phyloP scores from a whole-genome alignment of 768 basidiomycete genomes.

The Cubamyces sp. region DNA sequence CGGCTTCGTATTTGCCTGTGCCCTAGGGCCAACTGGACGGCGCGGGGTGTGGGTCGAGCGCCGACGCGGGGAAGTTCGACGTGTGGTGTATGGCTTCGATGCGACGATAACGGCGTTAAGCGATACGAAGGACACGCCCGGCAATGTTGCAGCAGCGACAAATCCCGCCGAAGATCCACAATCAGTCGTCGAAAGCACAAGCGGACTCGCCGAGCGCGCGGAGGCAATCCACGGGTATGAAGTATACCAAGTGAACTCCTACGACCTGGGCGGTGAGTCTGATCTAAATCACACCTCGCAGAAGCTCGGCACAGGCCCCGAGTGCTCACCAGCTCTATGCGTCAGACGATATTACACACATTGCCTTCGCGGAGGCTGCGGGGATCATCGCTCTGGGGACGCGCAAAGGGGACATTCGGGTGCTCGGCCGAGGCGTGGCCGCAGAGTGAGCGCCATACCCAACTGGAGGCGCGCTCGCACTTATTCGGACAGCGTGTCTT shows the following conservation, averaged over 20 bases:
- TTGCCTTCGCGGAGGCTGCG: constrained; percentile 37
- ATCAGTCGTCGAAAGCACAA: background rate
- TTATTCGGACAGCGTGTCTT: background rate
- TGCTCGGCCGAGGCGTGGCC: constrained; percentile 25
- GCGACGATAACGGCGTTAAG: constrained; percentile 6
- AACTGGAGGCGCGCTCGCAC: background rate
- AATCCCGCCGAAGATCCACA: background rate
- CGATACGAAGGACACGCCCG: too few relatives aligned
- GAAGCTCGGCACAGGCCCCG: background rate
- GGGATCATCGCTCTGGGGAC: constrained; percentile 36
- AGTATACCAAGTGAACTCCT: constrained; percentile 36
- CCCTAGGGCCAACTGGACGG: constrained; percentile 51
- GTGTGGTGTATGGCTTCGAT: constrained; percentile 50
- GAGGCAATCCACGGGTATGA: constrained; percentile 27
- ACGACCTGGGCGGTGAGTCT: constrained; percentile 36
- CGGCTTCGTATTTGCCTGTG: constrained; percentile 55
- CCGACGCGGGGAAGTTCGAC: constrained; percentile 43
- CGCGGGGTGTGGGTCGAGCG: constrained; percentile 63
- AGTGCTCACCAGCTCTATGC: background rate
- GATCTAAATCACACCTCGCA: background rate
- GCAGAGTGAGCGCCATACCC: background rate
- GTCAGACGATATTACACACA: constrained; percentile 38
- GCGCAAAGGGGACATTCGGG: constrained; percentile 31
- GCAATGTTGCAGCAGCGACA: background rate
- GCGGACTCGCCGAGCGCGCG: background rate